Conservation (phyloP, 345 rosid genomes). For the Gossypium ekmanianum region DNA sequence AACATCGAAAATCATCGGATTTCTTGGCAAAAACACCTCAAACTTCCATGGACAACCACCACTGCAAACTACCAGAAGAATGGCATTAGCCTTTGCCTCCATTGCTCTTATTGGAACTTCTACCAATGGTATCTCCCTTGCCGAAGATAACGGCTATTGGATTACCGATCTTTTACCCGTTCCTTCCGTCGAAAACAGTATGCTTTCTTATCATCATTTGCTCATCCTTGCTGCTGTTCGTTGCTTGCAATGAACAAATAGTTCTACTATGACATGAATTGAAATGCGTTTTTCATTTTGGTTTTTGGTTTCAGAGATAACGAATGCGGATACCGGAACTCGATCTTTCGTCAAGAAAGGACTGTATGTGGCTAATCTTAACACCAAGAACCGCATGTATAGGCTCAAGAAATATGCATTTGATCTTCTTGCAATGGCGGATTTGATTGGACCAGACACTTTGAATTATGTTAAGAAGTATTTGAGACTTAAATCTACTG, state of each 20-base stretch:
- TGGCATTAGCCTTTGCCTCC: slow-evolving; percentile 56
- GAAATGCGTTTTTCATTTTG: neutral
- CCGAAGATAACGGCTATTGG: slow-evolving; percentile 73
- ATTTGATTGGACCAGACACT: slow-evolving; percentile 72
- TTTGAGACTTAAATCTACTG: slow-evolving; percentile 68
- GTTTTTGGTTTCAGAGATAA: slow-evolving; percentile 38
- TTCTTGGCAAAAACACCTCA: slow-evolving; percentile 30
- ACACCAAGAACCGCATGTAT: slow-evolving; percentile 49
- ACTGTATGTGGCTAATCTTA: slow-evolving; percentile 59
- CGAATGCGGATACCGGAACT: slow-evolving; percentile 66
- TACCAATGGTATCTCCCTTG: slow-evolving; percentile 38
- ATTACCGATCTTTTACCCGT: slow-evolving; percentile 52
- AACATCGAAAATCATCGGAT: slow-evolving; percentile 22
- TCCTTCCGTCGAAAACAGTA: slow-evolving; percentile 66
- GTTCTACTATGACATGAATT: neutral
- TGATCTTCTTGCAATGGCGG: slow-evolving; percentile 81
- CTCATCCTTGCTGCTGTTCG: neutral
- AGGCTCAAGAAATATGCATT: slow-evolving; percentile 71
- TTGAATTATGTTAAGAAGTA: slow-evolving; percentile 73
- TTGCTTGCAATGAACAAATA: neutral
- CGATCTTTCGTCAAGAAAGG: slow-evolving; percentile 66
- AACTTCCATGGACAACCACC: slow-evolving; percentile 26
- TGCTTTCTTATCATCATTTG: slow-evolving; percentile 23
- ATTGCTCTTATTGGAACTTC: slow-evolving; percentile 36
- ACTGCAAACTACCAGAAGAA: slow-evolving; percentile 48